A percentile compares a stretch with the other conserved stretches of the same genome.
phyloP scores from a whole-genome alignment of 257 asterid genomes.

The Rhazya stricta region DNA sequence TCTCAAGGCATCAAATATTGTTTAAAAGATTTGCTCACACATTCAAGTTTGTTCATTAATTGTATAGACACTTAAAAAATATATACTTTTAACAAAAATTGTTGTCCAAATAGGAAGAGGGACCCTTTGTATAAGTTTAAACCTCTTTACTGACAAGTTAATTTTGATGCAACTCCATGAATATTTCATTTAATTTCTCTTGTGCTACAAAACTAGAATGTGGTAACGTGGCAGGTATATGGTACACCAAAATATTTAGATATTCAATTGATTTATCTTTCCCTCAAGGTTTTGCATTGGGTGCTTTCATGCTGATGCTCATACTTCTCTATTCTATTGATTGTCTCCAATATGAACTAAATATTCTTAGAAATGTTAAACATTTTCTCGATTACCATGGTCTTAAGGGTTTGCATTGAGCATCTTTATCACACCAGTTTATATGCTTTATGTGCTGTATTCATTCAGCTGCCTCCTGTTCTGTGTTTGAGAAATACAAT shows the following conservation, averaged over 20 bases:
- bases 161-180: neutral
- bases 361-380: neutral
- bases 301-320: neutral
- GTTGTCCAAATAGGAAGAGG: neutral
- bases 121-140: neutral
- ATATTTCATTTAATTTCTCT: neutral
- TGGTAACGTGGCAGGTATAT: neutral
- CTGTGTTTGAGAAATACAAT: neutral
- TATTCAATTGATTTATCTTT: neutral
- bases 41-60: neutral
- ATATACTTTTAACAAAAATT: neutral
- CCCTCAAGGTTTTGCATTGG: neutral
- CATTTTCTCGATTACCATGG: neutral
- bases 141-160: neutral
- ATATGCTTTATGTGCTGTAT: neutral
- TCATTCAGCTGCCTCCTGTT: neutral
- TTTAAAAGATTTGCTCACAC: neutral
- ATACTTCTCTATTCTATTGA: no score
- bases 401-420: neutral
- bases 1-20: neutral
- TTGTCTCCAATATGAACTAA: neutral
- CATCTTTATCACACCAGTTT: neutral
- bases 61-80: neutral
- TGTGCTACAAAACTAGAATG: neutral
- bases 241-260: neutral